These are phyloP conservation scores for Trichoderma guizhouense DNA, from an alignment of 2,329 filamentous ascomycete genomes.

Conservation along the genomic window DNA sequence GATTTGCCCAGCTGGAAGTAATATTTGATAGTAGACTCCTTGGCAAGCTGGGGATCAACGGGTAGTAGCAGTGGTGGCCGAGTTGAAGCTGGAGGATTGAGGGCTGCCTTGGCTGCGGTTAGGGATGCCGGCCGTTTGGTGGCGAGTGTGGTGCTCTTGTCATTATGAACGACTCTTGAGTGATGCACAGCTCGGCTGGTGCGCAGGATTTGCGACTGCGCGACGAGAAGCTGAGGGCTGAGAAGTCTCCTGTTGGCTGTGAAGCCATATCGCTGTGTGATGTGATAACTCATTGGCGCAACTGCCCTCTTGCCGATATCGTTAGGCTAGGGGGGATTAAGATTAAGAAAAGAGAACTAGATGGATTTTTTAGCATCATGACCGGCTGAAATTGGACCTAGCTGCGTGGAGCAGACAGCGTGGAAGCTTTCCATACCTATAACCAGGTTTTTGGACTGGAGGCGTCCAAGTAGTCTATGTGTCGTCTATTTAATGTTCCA, in stretches of 20 bases:
- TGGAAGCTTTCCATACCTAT: not conserved
- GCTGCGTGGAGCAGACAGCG: not conserved
- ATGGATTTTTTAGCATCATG: not conserved
- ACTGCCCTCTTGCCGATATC: not conserved
- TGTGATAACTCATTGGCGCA: constrained; percentile 31
- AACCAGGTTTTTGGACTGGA: not conserved
- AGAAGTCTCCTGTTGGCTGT: constrained; percentile 21
- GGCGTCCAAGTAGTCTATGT: not conserved
- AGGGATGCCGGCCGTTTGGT: constrained; percentile 27
- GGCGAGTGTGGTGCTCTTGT: constrained; percentile 18
- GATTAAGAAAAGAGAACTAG: not conserved
- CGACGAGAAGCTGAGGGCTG: constrained; percentile 5
- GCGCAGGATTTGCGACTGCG: constrained; percentile 15
- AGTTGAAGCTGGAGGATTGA: constrained; percentile 73
- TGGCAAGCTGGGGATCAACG: constrained; percentile 41
- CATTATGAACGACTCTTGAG: constrained; percentile 26
- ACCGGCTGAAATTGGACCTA: not conserved
- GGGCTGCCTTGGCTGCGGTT: constrained; percentile 36
- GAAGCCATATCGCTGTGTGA: constrained; percentile 32
- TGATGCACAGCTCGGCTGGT: constrained; percentile 20
- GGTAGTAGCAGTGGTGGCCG: constrained; percentile 69
- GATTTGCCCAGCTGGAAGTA: constrained; percentile 65
- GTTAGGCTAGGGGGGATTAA: not conserved
- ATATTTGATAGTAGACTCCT: constrained; percentile 40
- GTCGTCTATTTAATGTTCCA: not conserved